A percentile compares a stretch with the other conserved stretches of the same genome.
These are phyloP conservation scores for Leccinum incarnatum DNA, from an alignment of 768 basidiomycete species.

Conservation along the genomic window DNA sequence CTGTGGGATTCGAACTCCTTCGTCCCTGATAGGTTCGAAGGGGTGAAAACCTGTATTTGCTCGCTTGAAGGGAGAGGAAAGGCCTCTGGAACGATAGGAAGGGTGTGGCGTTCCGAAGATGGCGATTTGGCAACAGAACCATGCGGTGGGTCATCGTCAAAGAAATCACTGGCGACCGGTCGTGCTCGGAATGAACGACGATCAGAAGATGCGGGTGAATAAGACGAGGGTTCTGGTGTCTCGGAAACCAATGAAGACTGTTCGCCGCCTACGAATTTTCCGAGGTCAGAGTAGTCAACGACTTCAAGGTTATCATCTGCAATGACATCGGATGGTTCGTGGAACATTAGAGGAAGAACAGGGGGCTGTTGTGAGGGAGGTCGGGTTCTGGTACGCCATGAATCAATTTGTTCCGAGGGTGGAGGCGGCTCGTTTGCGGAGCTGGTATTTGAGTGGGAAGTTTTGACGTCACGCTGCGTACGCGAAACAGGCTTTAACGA, in stretches of 20 bases:
- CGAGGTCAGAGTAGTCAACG: conserved; percentile 79
- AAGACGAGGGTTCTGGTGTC: conserved; percentile 17
- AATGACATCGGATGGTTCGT: conserved; percentile 38
- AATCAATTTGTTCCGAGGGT: conserved; percentile 43
- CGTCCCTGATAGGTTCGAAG: conserved; percentile 5
- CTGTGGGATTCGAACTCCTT: conserved; percentile 22
- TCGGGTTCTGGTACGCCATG: conserved; percentile 61
- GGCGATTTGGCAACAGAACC: conserved; percentile 40
- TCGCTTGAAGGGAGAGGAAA: conserved; percentile 9
- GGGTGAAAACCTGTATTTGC: conserved; percentile 1
- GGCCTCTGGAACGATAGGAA: conserved; percentile 17
- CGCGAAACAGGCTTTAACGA: conserved; percentile 32
- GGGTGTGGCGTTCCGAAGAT: conserved; percentile 15
- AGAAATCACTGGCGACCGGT: conserved; percentile 69
- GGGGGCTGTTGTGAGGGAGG: conserved; percentile 28
- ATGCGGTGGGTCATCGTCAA: conserved; percentile 46
- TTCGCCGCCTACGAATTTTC: conserved; percentile 56
- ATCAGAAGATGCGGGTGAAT: conserved; percentile 19
- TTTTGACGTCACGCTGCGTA: conserved; percentile 17
- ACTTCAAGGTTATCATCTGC: conserved; percentile 67
- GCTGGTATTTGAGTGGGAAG: conserved; percentile 2
- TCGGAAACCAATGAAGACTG: conserved; percentile 6
- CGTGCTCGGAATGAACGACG: conserved; percentile 36
- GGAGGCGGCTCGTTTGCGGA: conserved; percentile 28
- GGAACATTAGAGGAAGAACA: conserved; percentile 33